Evolutionary conservation across 306 rosid genomes (phyloP), one percentile per base, ranked within the genome.

Genomic region (Arachis hypogaea): DNA sequence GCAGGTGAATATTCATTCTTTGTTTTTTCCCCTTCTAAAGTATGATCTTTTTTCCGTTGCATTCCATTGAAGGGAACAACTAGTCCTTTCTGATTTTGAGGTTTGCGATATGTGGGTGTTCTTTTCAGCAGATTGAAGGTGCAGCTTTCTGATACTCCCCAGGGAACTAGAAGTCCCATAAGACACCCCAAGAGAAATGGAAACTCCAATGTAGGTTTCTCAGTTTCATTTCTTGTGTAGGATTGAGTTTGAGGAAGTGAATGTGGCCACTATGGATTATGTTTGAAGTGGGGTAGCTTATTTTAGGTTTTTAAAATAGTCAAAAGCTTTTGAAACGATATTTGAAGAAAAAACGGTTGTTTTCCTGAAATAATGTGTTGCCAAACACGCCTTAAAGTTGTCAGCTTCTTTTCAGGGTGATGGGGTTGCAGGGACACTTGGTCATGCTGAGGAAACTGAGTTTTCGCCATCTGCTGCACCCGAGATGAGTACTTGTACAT

Each of bases 101-200:
- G 63, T 5, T 59, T 59, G 52, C 41, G 36, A 64, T 72, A 14
- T 64, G 0, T 77, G 69, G 77, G 83, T 64, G 38, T 4, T 33
- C 72, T 57, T 45, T 38, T 82, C 78, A 84, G 90, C 76, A 91
- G 95, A 80, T 83, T 91, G 84, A 91, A 94, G 82, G 89, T 88
- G 18, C 97, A 94, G 63, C 88, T 86, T 67, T 81, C 94, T 10
- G 97, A 94, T n/a, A 50, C 93, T 7, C 78, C 89, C 60, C 94
- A 88, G 55, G 96, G 96, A 83, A 88, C 90, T 47, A 82, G 88
- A 74, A 93, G 97, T 82, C 98, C 98, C 28, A 67, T 89, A 50
- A 89, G 86, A 68, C 85, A 93, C 33, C 83, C 86, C 7, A 94
- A 89, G 78, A 63, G 85, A 81, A 85, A 59, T 66, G 87, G 82